Evolutionary conservation across 495 filamentous ascomycete species (phyloP), one percentile per base, ranked within the genome.

Genomic region (Daldinia loculata): DNA sequence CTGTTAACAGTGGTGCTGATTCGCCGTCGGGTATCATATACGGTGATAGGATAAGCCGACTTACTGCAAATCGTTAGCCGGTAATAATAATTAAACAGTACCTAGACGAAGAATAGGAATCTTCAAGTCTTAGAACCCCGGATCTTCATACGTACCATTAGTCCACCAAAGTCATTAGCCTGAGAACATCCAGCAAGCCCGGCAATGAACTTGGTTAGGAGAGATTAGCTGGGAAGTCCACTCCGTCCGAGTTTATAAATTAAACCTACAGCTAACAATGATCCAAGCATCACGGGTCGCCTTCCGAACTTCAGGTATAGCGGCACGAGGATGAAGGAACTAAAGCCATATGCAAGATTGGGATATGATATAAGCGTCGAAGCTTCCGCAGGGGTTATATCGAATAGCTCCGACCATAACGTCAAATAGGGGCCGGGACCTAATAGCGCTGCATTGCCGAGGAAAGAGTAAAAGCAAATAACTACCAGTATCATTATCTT

Each of bases 301-400:
- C 87, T 76, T 3, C 87, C 87, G 55, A 88, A 82, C 61, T 88
- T 88, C 32, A 87, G 74, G 63, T 89, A 90, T 43, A 86, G 68
- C 0, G 86, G 86, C 0, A 89, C 83, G 0, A 88, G 80, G 26
- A 88, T 32, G 22, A 89, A 76, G 6, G 80, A 84, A 73, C 84
- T 83, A 67, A 88, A 84, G 0, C 87, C 87, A 74, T 87, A 89
- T 8, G 83, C 84, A 19, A 88, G 79, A 75, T 88, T 88, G 0
- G 87, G 84, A 69, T 88, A 89, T 2, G 83, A 85, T 63, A 89
- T 82, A 63, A 89, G 70, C 0, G 83, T 84, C 6, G 85, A 87
- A 0, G 86, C 85, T 14, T 78, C 80, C 6, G 80, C 82, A 7
- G 80, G 76, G 3, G 84, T 79, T 53, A 88, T 83, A 3, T 75